Conservation (phyloP, 78 protist genomes). For the Speleostelium caveatum region DNA sequence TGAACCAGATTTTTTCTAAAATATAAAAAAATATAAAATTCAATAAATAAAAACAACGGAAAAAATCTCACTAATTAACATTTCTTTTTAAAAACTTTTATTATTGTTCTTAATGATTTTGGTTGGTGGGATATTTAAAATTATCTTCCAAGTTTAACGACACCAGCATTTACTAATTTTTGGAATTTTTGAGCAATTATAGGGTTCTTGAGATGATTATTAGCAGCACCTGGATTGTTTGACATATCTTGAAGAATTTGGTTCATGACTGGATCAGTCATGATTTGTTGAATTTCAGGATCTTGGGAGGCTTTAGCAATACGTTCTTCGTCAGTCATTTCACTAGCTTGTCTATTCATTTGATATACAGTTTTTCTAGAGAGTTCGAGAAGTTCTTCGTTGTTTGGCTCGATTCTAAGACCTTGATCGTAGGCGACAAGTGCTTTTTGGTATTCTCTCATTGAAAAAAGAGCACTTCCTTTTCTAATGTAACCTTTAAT, state of each 20-base stretch:
- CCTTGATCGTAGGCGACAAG: constrained; percentile 87
- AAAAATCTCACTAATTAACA: no score
- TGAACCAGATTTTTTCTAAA: no score
- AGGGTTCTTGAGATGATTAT: constrained; percentile 86
- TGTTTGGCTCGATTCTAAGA: constrained; percentile 77
- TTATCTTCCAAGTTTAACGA: constrained; percentile 80
- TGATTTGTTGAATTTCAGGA: constrained; percentile 92
- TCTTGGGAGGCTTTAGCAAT: constrained; percentile 86
- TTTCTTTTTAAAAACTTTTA: no score
- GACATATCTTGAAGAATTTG: constrained; percentile 86
- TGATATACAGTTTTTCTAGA: constrained; percentile 11
- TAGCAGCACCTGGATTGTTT: constrained; percentile 81
- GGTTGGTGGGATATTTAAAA: no score
- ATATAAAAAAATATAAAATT: no score
- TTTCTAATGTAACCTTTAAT: constrained; percentile 86
- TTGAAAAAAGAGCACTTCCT: constrained; percentile 83
- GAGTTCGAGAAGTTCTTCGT: constrained; percentile 80
- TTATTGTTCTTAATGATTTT: no score
- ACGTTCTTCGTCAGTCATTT: constrained; percentile 85
- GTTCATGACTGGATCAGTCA: constrained; percentile 89
- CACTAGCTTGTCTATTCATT: constrained; percentile 21
- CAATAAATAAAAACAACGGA: no score
- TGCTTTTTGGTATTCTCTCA: constrained; percentile 90
- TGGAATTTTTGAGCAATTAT: constrained; percentile 82
- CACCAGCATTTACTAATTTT: constrained; percentile 93